A percentile compares a stretch with the other conserved stretches of the same genome.
These are phyloP conservation scores for Platanthera zijinensis DNA, from an alignment of 106 monocot species.

Conservation along the genomic window DNA sequence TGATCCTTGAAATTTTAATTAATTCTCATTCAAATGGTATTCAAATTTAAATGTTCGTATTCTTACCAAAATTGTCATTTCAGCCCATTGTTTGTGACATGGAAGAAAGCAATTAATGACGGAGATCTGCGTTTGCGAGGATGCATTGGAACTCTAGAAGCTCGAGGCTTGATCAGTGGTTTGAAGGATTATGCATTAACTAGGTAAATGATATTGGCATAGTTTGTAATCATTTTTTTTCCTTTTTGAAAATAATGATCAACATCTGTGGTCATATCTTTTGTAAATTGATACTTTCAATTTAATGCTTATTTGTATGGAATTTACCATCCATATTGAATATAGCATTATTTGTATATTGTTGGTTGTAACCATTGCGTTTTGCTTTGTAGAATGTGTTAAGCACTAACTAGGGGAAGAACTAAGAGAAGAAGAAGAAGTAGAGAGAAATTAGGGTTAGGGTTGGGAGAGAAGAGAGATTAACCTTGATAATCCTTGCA, in stretches of 20 bases:
- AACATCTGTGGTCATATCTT: neutral
- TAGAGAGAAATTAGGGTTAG: too few species aligned
- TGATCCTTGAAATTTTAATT: neutral
- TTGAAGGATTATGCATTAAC: constrained; percentile 95
- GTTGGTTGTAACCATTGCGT: neutral
- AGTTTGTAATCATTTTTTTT: neutral
- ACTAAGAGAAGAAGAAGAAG: too few species aligned
- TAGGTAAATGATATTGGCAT: constrained; percentile 32
- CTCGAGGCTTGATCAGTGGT: constrained; percentile 73
- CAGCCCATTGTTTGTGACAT: constrained; percentile 99
- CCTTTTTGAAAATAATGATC: neutral
- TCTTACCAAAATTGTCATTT: constrained; percentile 17
- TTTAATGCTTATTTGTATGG: neutral
- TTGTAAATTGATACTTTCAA: neutral
- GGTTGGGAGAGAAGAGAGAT: too few species aligned
- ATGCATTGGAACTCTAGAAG: constrained; percentile 94
- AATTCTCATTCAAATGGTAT: neutral
- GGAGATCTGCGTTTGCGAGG: constrained; percentile 75
- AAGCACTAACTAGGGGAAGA: too few species aligned
- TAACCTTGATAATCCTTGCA: too few species aligned
- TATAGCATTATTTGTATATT: neutral
- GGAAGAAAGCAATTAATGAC: constrained; percentile 92
- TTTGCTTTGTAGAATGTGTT: neutral
- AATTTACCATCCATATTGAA: neutral
- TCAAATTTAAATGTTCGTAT: neutral